These are phyloP conservation scores for Rhizoclosmatium sp. DNA, from an alignment of 192 early-diverging fungal species.

Conservation along the genomic window DNA sequence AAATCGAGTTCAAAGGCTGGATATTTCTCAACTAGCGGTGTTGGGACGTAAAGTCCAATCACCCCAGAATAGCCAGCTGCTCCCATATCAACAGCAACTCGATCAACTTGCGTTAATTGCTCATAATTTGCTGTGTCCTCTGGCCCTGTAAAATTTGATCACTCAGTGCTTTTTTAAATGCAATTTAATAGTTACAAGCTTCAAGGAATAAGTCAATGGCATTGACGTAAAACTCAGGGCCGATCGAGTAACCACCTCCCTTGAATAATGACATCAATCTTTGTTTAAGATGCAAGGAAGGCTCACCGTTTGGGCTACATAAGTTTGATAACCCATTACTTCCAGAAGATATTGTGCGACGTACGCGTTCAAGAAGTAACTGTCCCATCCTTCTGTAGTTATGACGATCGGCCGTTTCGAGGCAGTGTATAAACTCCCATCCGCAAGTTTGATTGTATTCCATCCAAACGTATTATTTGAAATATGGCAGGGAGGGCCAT, in stretches of 20 bases:
- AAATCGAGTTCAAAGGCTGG: conserved; percentile 34
- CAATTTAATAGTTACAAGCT: not conserved
- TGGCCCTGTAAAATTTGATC: conserved; percentile 7
- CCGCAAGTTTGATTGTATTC: conserved; percentile 16
- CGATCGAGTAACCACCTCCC: not conserved
- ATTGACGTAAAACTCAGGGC: conserved; percentile 4
- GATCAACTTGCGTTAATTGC: conserved; percentile 26
- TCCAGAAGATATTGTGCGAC: conserved; percentile 26
- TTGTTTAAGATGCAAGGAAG: not conserved
- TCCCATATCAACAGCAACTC: conserved; percentile 10
- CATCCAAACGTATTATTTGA: conserved; percentile 25
- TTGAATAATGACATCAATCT: not conserved
- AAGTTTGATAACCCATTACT: conserved; percentile 13
- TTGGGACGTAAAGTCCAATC: conserved; percentile 36
- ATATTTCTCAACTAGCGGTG: conserved; percentile 12
- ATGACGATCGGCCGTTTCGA: conserved; percentile 20
- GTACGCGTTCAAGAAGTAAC: conserved; percentile 12
- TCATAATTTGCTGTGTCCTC: conserved; percentile 20
- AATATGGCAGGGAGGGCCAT: conserved; percentile 12
- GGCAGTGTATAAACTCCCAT: conserved; percentile 6
- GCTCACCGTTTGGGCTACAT: not conserved
- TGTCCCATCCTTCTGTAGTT: conserved; percentile 10
- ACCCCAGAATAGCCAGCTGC: conserved; percentile 32
- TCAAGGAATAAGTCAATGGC: conserved; percentile 21
- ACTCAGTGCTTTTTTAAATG: not conserved